These are phyloP conservation scores for Leishmania mexicana DNA, from an alignment of 208 protist species.

Conservation along the genomic window DNA sequence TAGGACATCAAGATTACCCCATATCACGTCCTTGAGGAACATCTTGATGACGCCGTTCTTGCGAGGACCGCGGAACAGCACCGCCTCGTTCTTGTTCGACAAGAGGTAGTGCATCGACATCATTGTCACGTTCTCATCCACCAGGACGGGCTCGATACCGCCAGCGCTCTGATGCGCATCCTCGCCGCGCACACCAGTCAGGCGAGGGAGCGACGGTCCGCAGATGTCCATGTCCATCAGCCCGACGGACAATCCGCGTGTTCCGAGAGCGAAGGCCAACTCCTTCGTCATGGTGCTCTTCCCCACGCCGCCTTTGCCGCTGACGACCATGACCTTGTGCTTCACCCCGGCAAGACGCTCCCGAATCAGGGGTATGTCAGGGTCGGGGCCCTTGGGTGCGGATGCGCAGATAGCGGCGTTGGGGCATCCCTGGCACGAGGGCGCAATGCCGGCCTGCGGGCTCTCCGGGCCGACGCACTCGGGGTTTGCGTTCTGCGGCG, in stretches of 20 bases:
- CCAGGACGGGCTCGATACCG: conserved; percentile 96
- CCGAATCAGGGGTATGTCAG: conserved; percentile 87
- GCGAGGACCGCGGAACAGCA: conserved; percentile 98
- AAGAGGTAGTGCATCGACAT: conserved; percentile 99
- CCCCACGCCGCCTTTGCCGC: conserved; percentile 95
- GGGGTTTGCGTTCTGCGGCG: conserved; percentile 36
- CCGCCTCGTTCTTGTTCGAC: conserved; percentile 95
- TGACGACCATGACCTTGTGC: conserved; percentile 91
- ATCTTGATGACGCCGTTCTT: conserved; percentile 99
- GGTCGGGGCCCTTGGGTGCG: conserved; percentile 92
- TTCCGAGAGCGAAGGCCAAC: conserved; percentile 83
- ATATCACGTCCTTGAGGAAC: conserved; percentile 98
- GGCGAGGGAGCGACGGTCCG: conserved; percentile 95
- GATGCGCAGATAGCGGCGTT: conserved; percentile 97
- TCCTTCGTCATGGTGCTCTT: conserved; percentile 95
- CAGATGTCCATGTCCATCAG: conserved; percentile 99
- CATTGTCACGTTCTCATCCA: conserved; percentile 89
- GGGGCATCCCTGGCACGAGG: conserved; percentile 97
- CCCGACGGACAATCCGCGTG: conserved; percentile 92
- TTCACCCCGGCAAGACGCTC: conserved; percentile 76
- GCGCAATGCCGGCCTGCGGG: conserved; percentile 93
- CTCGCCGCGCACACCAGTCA: conserved; percentile 88
- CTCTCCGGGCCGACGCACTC: conserved; percentile 96
- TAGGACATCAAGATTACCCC: conserved; percentile 98
- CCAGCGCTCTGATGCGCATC: conserved; percentile 90